Evolutionary conservation across 768 basidiomycete genomes (phyloP).

Genomic region (Gloeophyllum trabeum): DNA sequence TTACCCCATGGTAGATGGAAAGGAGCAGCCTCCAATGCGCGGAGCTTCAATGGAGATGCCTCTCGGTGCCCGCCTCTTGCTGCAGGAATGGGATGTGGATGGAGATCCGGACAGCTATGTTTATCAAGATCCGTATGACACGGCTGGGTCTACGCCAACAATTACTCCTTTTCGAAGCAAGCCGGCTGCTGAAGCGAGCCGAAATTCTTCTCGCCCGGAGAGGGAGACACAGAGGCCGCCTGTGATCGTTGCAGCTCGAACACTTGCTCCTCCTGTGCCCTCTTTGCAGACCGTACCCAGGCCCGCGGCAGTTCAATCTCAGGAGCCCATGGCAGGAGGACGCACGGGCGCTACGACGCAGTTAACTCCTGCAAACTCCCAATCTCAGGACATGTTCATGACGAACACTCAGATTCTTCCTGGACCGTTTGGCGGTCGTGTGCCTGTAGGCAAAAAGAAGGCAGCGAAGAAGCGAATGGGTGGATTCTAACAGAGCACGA

Average conservation of each 20-base stretch:
- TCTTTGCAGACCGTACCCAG: background rate
- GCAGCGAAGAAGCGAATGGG: constrained; percentile 55
- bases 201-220: background rate
- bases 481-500: constrained; percentile 43
- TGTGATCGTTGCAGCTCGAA: background rate
- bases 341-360: no score
- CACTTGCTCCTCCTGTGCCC: background rate
- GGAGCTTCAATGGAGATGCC: constrained; percentile 18
- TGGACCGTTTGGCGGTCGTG: constrained; percentile 61
- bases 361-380: constrained; percentile 1
- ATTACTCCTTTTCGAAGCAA: background rate
- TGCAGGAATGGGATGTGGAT: constrained; percentile 61
- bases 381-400: constrained; percentile 30
- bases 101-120: constrained; percentile 34
- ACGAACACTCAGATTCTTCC: constrained; percentile 63
- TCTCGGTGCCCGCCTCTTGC: constrained; percentile 46
- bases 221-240: background rate
- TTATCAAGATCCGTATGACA: constrained; percentile 46
- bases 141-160: background rate
- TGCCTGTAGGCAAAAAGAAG: constrained; percentile 39
- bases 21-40: no score
- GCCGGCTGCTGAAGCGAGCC: no score
- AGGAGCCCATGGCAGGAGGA: no score
- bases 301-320: background rate
- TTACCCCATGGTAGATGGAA: constrained; percentile 5